These are phyloP conservation scores for Nemania sp. DNA, from an alignment of 2,329 filamentous ascomycete genomes.

Conservation along the genomic window DNA sequence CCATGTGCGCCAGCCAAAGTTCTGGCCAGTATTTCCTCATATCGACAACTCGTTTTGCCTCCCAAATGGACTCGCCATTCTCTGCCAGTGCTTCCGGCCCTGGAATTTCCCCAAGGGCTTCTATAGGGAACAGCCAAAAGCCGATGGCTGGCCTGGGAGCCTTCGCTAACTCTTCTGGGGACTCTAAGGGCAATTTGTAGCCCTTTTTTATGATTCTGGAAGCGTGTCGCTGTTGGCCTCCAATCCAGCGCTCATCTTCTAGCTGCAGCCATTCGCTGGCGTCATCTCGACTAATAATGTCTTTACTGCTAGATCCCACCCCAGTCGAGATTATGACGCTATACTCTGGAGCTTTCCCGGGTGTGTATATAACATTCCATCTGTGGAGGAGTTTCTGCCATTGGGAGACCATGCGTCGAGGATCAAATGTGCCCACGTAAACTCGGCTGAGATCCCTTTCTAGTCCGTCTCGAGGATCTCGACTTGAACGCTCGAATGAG, in stretches of 20 bases:
- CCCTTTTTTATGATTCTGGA: slow-evolving; percentile 1
- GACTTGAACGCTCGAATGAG: slow-evolving; percentile 27
- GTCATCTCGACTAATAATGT: slow-evolving; percentile 16
- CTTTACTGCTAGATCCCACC: not conserved
- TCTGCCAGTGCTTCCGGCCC: not conserved
- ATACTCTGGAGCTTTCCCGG: not conserved
- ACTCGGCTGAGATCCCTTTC: slow-evolving; percentile 23
- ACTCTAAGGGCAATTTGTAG: slow-evolving; percentile 25
- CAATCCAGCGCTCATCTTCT: slow-evolving; percentile 20
- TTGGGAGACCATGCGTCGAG: slow-evolving; percentile 5
- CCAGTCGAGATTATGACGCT: slow-evolving; percentile 21
- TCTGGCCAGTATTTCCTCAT: slow-evolving; percentile 32
- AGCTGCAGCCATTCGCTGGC: slow-evolving; percentile 17
- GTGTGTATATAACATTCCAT: slow-evolving; percentile 16
- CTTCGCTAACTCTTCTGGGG: slow-evolving; percentile 23
- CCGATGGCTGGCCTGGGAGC: slow-evolving; percentile 30
- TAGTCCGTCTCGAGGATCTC: slow-evolving; percentile 26
- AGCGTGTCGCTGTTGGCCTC: not conserved
- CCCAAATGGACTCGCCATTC: not conserved
- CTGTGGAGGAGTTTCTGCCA: slow-evolving; percentile 13
- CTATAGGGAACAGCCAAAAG: slow-evolving; percentile 35
- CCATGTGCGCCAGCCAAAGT: slow-evolving; percentile 21
- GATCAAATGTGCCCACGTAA: slow-evolving; percentile 30
- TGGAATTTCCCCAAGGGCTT: slow-evolving; percentile 25
- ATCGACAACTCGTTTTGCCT: slow-evolving; percentile 17